These are phyloP conservation scores for Xylariaceae sp. DNA, from an alignment of 2,329 filamentous ascomycete genomes.

Conservation along the genomic window DNA sequence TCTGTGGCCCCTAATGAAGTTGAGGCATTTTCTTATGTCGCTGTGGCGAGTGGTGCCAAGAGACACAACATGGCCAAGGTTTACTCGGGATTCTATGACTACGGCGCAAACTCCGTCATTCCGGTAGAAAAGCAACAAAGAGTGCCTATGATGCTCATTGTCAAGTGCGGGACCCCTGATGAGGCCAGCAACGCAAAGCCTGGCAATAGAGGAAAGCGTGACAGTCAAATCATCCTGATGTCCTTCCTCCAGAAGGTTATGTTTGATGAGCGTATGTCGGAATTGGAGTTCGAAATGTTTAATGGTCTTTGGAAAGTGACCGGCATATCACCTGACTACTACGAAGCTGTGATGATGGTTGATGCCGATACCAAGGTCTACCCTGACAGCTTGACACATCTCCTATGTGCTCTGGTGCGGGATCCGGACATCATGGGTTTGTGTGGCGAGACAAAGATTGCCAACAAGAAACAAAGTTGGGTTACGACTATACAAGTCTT, in stretches of 20 bases:
- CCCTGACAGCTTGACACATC: slow-evolving; percentile 96
- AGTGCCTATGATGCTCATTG: slow-evolving; percentile 94
- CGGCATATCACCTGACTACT: slow-evolving; percentile 96
- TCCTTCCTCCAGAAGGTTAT: slow-evolving; percentile 99
- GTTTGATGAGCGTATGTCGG: slow-evolving; percentile 99
- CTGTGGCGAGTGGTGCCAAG: slow-evolving; percentile 91
- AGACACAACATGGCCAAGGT: slow-evolving; percentile 99
- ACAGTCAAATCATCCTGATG: slow-evolving; percentile 99
- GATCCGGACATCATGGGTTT: slow-evolving; percentile 99
- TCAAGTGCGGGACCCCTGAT: slow-evolving; percentile 91
- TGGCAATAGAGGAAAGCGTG: slow-evolving; percentile 95
- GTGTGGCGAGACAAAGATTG: slow-evolving; percentile 98
- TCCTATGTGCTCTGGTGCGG: slow-evolving; percentile 98
- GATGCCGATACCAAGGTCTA: slow-evolving; percentile 99
- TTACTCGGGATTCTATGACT: slow-evolving; percentile 97
- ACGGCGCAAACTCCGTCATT: slow-evolving; percentile 75
- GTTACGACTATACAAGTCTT: slow-evolving; percentile 98
- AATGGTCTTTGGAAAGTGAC: slow-evolving; percentile 99
- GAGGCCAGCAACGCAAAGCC: slow-evolving; percentile 80
- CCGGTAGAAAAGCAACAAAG: slow-evolving; percentile 87
- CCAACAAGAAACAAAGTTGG: slow-evolving; percentile 93
- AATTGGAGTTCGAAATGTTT: slow-evolving; percentile 99
- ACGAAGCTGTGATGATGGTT: slow-evolving; percentile 97
- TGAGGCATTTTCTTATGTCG: slow-evolving; percentile 89
- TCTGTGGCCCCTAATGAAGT: slow-evolving; percentile 77